Conservation (phyloP, 371 early-diverging fungal species). For the Syncephalis plumigaleata region DNA sequence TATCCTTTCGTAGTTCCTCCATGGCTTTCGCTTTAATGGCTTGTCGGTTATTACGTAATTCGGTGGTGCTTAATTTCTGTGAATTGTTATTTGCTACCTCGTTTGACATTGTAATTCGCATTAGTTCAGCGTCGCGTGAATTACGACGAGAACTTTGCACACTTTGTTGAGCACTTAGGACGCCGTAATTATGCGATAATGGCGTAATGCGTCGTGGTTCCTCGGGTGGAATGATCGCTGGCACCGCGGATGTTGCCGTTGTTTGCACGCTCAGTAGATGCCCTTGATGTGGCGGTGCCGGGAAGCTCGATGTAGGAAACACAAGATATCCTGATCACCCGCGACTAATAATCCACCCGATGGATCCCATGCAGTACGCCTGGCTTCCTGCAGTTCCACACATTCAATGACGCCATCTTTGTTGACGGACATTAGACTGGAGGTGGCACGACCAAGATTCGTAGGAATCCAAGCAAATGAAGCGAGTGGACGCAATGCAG, state of each 20-base stretch:
- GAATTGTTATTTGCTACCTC: too few relatives aligned
- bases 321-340: constrained; percentile 18
- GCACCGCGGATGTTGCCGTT: too few relatives aligned
- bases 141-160: too few relatives aligned
- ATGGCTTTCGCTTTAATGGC: constrained; percentile 6
- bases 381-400: constrained; percentile 35
- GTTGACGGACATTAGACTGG: constrained; percentile 28
- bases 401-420: constrained; percentile 39
- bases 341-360: constrained; percentile 32
- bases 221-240: too few relatives aligned
- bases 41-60: constrained; percentile 2
- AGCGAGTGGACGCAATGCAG: constrained; percentile 20
- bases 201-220: too few relatives aligned
- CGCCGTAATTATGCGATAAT: too few relatives aligned
- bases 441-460: constrained; percentile 10
- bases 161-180: too few relatives aligned
- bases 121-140: too few relatives aligned
- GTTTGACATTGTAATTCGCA: too few relatives aligned
- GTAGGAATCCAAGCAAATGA: constrained; percentile 47
- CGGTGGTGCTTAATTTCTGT: background rate
- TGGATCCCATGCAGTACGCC: constrained; percentile 40
- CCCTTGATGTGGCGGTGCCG: too few relatives aligned
- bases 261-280: too few relatives aligned
- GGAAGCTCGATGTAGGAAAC: too few relatives aligned
- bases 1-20: constrained; percentile 32